phyloP scores from a whole-genome alignment of 75 land plant genomes.

The Pseudotsuga menziesii region DNA sequence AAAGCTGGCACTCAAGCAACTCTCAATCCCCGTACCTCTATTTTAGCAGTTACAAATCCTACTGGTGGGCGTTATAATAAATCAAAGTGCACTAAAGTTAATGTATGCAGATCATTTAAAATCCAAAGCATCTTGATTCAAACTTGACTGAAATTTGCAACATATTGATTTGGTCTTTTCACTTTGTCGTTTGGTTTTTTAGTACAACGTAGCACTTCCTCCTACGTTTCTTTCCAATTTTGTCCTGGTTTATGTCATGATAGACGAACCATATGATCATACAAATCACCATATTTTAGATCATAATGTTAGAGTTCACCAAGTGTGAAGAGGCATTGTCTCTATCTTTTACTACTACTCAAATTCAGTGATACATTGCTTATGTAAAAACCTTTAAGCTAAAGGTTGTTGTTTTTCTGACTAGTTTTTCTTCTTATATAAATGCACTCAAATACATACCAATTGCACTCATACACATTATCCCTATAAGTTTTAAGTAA shows the following conservation, averaged over 20 bases:
- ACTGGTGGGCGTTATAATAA: slow-evolving; percentile 95
- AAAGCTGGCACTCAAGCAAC: slow-evolving; percentile 99
- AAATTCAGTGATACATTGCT: slow-evolving; percentile 88
- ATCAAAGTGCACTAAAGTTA: slow-evolving; percentile 82
- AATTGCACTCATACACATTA: no score
- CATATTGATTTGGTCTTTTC: background rate
- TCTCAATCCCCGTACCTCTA: slow-evolving; percentile 90
- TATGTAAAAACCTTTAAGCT: slow-evolving; percentile 89
- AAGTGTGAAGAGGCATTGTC: slow-evolving; percentile 87
- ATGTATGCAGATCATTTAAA: background rate
- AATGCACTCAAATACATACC: no score
- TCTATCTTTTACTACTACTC: slow-evolving; percentile 77
- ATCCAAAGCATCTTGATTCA: background rate
- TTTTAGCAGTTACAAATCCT: slow-evolving; percentile 96
- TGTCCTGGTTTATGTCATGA: slow-evolving; percentile 96
- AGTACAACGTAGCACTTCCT: slow-evolving; percentile 98
- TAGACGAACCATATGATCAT: slow-evolving; percentile 93
- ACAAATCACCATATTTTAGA: slow-evolving; percentile 84
- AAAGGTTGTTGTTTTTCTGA: slow-evolving; percentile 26
- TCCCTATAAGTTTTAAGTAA: no score
- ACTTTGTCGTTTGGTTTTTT: slow-evolving; percentile 9
- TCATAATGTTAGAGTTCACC: slow-evolving; percentile 94
- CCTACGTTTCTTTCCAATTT: slow-evolving; percentile 96
- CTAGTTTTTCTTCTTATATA: no score
- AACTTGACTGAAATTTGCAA: background rate